Percentiles rank a stretch among this genome's conserved stretches.
phyloP scores from a whole-genome alignment of 2,329 filamentous ascomycete species.

The Monosporascus cannonballus region DNA sequence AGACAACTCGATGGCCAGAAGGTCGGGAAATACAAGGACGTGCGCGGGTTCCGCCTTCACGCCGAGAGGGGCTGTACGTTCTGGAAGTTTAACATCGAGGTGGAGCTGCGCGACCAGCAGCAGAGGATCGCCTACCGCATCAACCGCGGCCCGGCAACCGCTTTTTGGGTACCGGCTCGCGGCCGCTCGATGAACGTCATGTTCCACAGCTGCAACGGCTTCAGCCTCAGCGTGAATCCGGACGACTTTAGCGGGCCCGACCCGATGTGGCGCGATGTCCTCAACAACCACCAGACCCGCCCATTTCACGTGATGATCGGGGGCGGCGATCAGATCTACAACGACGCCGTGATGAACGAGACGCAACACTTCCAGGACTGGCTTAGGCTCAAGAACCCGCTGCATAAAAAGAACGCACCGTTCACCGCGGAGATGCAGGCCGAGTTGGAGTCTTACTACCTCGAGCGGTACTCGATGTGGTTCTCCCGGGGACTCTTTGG shows the following conservation, averaged over 20 bases:
- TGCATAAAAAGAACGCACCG: conserved; percentile 71
- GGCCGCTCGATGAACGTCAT: conserved; percentile 95
- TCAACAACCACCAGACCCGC: conserved; percentile 83
- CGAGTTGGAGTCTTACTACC: conserved; percentile 82
- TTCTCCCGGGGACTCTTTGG: conserved; percentile 93
- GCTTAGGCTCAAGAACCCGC: conserved; percentile 72
- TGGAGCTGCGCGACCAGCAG: conserved; percentile 74
- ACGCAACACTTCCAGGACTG: conserved; percentile 76
- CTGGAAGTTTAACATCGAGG: conserved; percentile 93
- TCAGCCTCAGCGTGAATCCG: conserved; percentile 72
- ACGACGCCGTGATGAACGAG: conserved; percentile 73
- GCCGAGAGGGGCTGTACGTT: conserved; percentile 85
- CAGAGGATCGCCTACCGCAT: conserved; percentile 92
- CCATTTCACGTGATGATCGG: conserved; percentile 99
- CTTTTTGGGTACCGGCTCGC: conserved; percentile 88
- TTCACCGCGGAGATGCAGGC: conserved; percentile 80
- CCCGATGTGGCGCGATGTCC: conserved; percentile 91
- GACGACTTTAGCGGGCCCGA: conserved; percentile 86
- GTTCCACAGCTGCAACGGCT: conserved; percentile 98
- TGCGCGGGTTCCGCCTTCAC: conserved; percentile 76
- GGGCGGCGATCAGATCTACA: conserved; percentile 95
- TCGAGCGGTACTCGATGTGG: conserved; percentile 87
- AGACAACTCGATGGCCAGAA: conserved; percentile 69
- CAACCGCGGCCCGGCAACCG: conserved; percentile 80
- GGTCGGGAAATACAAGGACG: conserved; percentile 73